A percentile compares a stretch with the other conserved stretches of the same genome.
Conservation (phyloP, 352 stramenopile species). For the Pythium periplocum region DNA sequence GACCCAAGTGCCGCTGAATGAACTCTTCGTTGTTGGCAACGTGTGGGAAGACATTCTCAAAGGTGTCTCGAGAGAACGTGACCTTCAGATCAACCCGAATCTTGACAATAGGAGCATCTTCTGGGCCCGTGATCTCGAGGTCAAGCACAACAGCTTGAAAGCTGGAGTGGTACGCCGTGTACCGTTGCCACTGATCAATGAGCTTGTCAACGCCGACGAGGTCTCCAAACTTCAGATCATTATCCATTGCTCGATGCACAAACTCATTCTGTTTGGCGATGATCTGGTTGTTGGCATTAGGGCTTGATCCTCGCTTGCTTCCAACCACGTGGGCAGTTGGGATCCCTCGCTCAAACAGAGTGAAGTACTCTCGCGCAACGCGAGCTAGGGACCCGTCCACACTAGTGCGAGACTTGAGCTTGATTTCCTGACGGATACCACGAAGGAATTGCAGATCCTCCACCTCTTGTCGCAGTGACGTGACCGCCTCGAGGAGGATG, state of each 20-base stretch:
- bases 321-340: constrained; percentile 6
- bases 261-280: constrained; percentile 11
- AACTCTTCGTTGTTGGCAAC: constrained; percentile 30
- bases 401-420: constrained; percentile 3
- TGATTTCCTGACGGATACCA: constrained; percentile 12
- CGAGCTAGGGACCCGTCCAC: constrained; percentile 21
- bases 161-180: constrained; percentile 14
- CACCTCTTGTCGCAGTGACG: constrained; percentile 20
- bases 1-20: constrained; percentile 34
- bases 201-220: constrained; percentile 4
- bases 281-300: background rate
- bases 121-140: constrained; percentile 12
- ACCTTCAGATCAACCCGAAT: constrained; percentile 17
- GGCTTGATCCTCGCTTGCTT: constrained; percentile 4
- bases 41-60: constrained; percentile 32
- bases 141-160: constrained; percentile 16
- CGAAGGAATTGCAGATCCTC: constrained; percentile 17
- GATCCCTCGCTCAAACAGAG: constrained; percentile 15
- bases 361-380: constrained; percentile 22
- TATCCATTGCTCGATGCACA: constrained; percentile 3
- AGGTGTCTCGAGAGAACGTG: constrained; percentile 22
- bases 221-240: constrained; percentile 9
- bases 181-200: constrained; percentile 21
- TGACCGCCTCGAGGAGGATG: constrained; percentile 23
- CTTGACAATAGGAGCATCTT: constrained; percentile 15